These are phyloP conservation scores for Catenaria anguillulae DNA, from an alignment of 371 early-diverging fungal species.

Conservation along the genomic window DNA sequence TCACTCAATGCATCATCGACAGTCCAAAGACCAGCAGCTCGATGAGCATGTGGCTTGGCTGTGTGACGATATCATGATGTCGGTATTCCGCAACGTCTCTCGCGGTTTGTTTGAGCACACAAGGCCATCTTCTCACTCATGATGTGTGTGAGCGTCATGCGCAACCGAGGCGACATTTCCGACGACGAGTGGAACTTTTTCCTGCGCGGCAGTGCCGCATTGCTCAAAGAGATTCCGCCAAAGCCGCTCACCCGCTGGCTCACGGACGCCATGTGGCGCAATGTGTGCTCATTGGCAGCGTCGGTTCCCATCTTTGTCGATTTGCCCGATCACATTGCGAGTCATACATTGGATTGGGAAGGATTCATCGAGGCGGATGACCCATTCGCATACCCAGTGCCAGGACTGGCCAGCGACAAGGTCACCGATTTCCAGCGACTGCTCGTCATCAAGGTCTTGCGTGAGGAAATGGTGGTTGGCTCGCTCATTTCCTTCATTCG, in stretches of 20 bases:
- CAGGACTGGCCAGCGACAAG: conserved; percentile 18
- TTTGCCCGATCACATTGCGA: conserved; percentile 25
- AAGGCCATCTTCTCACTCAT: conserved; percentile 41
- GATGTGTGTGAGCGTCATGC: conserved; percentile 29
- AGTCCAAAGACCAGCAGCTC: conserved; percentile 32
- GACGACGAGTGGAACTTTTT: conserved; percentile 38
- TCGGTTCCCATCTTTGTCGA: conserved; percentile 22
- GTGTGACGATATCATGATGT: conserved; percentile 39
- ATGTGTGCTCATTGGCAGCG: conserved; percentile 24
- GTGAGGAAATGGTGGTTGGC: conserved; percentile 36
- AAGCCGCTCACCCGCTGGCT: conserved; percentile 37
- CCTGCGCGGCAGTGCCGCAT: conserved; percentile 22
- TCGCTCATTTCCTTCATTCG: conserved; percentile 28
- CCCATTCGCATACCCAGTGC: conserved; percentile 24
- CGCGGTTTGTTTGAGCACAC: conserved; percentile 40
- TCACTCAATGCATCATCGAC: conserved; percentile 28
- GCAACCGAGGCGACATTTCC: conserved; percentile 36
- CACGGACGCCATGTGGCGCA: conserved; percentile 32
- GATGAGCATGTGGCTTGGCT: conserved; percentile 28
- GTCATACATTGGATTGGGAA: conserved; percentile 32
- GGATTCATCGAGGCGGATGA: conserved; percentile 25
- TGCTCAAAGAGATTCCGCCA: conserved; percentile 12
- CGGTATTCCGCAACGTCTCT: conserved; percentile 37
- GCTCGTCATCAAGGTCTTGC: conserved; percentile 31
- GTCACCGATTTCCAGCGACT: conserved; percentile 29